Conservation (phyloP, 192 early-diverging fungal species). For the Coemansia sp. region DNA sequence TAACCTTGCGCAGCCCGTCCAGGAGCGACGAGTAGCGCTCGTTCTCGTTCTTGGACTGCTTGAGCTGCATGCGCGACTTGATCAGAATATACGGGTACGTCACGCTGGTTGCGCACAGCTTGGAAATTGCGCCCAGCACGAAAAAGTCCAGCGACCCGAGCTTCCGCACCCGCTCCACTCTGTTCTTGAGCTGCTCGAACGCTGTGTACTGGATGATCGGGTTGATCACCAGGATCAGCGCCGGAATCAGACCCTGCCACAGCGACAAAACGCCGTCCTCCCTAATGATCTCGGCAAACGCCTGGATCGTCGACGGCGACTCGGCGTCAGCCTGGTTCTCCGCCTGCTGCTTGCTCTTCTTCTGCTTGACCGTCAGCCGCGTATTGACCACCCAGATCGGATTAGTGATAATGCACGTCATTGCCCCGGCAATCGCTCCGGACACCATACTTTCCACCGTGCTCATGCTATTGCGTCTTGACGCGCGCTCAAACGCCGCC, state of each 20-base stretch:
- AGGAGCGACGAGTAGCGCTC: conserved; percentile 76
- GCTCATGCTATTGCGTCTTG: conserved; percentile 65
- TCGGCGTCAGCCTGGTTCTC: conserved; percentile 40
- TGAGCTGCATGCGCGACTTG: conserved; percentile 97
- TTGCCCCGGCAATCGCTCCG: conserved; percentile 84
- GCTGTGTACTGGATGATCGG: conserved; percentile 99
- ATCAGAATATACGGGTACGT: conserved; percentile 99
- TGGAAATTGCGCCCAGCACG: conserved; percentile 91
- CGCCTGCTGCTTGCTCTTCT: conserved; percentile 57
- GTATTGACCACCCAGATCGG: conserved; percentile 99
- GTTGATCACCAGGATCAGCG: conserved; percentile 97
- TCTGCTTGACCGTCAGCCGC: conserved; percentile 77
- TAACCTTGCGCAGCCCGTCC: conserved; percentile 92
- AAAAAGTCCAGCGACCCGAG: conserved; percentile 91
- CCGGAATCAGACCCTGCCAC: conserved; percentile 91
- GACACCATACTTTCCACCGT: conserved; percentile 90
- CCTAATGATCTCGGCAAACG: conserved; percentile 76
- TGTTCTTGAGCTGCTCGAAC: conserved; percentile 90
- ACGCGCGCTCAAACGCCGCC: conserved; percentile 73
- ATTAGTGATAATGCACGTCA: conserved; percentile 87
- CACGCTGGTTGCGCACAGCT: conserved; percentile 89
- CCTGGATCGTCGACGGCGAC: conserved; percentile 52
- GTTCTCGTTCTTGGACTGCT: conserved; percentile 75
- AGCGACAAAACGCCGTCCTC: conserved; percentile 87
- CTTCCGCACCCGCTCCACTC: conserved; percentile 60